Conservation (phyloP, 352 stramenopile species). For the Pythium aphanidermatum region DNA sequence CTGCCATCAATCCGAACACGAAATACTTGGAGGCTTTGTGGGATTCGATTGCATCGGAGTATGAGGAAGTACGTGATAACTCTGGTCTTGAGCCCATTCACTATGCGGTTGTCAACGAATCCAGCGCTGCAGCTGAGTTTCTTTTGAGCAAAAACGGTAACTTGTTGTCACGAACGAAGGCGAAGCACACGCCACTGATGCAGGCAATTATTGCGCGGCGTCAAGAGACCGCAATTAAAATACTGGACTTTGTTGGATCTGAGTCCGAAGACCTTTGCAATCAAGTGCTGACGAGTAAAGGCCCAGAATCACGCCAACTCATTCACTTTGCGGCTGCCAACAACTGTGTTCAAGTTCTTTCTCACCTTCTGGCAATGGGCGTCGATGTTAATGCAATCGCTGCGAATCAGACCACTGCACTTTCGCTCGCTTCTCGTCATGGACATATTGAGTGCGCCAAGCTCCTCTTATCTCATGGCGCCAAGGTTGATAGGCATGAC, state of each 20-base stretch:
- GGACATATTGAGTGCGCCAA: constrained; percentile 54
- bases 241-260: constrained; percentile 47
- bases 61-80: constrained; percentile 43
- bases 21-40: constrained; percentile 59
- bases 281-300: constrained; percentile 39
- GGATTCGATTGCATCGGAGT: constrained; percentile 45
- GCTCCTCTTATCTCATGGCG: constrained; percentile 38
- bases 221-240: constrained; percentile 48
- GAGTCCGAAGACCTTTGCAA: constrained; percentile 23
- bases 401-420: constrained; percentile 41
- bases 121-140: constrained; percentile 42
- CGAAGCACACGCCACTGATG: constrained; percentile 56
- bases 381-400: constrained; percentile 45
- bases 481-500: constrained; percentile 53
- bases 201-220: constrained; percentile 35
- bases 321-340: constrained; percentile 53
- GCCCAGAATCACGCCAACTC: constrained; percentile 40
- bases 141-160: constrained; percentile 46
- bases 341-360: constrained; percentile 32
- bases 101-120: constrained; percentile 54
- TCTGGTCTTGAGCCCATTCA: constrained; percentile 58
- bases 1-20: constrained; percentile 66
- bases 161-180: constrained; percentile 56
- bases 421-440: constrained; percentile 48
- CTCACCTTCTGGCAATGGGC: constrained; percentile 39